Percentiles rank a stretch among this genome's conserved stretches.
Evolutionary conservation across 306 rosid genomes (phyloP).

Genomic region (Geum urbanum): DNA sequence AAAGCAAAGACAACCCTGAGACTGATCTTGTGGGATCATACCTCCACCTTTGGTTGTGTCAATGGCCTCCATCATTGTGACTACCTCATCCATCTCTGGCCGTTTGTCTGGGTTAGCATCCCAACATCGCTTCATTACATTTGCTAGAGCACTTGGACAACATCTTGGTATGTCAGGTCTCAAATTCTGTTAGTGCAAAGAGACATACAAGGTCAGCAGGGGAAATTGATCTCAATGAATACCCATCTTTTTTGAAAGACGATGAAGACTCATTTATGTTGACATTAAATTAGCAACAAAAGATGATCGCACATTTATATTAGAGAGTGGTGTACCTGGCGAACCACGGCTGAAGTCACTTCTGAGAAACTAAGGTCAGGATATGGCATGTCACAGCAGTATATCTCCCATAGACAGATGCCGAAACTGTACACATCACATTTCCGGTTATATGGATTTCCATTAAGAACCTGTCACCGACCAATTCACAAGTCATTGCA

Average conservation of each 20-base stretch:
- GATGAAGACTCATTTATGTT: too few species aligned
- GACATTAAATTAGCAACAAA: neutral
- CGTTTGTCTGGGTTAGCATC: slow-evolving; percentile 89
- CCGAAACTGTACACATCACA: slow-evolving; percentile 98
- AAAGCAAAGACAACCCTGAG: slow-evolving; percentile 85
- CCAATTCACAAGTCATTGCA: slow-evolving; percentile 24
- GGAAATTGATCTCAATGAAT: neutral
- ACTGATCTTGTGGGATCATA: slow-evolving; percentile 90
- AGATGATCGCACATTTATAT: neutral
- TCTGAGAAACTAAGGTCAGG: slow-evolving; percentile 97
- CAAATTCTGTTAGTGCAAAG: slow-evolving; percentile 54
- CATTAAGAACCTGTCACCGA: slow-evolving; percentile 80
- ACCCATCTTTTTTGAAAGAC: too few species aligned
- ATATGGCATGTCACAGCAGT: slow-evolving; percentile 99
- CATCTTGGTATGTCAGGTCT: slow-evolving; percentile 97
- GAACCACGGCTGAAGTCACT: slow-evolving; percentile 93
- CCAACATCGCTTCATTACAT: slow-evolving; percentile 98
- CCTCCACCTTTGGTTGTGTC: slow-evolving; percentile 98
- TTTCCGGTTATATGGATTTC: slow-evolving; percentile 93
- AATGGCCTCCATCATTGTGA: slow-evolving; percentile 81
- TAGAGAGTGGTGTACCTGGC: slow-evolving; percentile 55
- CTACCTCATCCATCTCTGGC: slow-evolving; percentile 96
- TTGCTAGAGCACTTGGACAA: slow-evolving; percentile 84
- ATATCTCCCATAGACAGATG: slow-evolving; percentile 90
- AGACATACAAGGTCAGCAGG: neutral